These are phyloP conservation scores for Chaetomiaceae sp. DNA, from an alignment of 2,329 filamentous ascomycete genomes.

Conservation along the genomic window DNA sequence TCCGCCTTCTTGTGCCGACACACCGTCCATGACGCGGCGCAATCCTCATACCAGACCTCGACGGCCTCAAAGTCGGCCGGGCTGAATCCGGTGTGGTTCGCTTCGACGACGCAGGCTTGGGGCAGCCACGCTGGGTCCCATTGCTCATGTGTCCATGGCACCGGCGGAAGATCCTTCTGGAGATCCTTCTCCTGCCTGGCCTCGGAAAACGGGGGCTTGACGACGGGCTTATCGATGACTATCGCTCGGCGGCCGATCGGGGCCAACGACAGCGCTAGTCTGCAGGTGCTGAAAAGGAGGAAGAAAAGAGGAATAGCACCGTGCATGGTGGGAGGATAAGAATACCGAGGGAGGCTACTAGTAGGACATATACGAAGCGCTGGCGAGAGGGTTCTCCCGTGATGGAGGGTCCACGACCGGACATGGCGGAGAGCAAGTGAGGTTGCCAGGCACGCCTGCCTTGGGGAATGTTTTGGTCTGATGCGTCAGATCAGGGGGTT, in stretches of 20 bases:
- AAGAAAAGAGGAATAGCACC: neutral
- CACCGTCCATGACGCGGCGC: conserved; percentile 14
- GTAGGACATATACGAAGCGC: no score
- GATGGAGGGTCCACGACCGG: no score
- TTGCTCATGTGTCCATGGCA: neutral
- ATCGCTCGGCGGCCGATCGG: neutral
- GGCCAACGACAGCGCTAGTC: neutral
- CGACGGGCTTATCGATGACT: conserved; percentile 7
- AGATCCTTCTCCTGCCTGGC: conserved; percentile 10
- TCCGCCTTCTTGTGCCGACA: conserved; percentile 16
- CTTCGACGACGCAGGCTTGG: conserved; percentile 15
- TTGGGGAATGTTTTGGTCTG: no score
- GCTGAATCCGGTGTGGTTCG: conserved; percentile 4
- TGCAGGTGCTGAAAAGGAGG: neutral
- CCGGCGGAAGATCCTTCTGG: neutral
- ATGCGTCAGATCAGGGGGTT: no score
- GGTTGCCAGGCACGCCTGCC: no score
- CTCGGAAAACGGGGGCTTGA: conserved; percentile 15
- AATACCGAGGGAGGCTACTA: no score
- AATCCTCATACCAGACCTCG: conserved; percentile 17
- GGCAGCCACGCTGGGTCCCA: conserved; percentile 13
- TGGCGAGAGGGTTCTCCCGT: no score
- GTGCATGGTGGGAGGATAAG: neutral
- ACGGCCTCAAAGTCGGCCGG: conserved; percentile 13
- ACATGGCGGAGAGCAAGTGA: no score